Conservation (phyloP, 2,329 filamentous ascomycete species). For the Curvularia sp. region DNA sequence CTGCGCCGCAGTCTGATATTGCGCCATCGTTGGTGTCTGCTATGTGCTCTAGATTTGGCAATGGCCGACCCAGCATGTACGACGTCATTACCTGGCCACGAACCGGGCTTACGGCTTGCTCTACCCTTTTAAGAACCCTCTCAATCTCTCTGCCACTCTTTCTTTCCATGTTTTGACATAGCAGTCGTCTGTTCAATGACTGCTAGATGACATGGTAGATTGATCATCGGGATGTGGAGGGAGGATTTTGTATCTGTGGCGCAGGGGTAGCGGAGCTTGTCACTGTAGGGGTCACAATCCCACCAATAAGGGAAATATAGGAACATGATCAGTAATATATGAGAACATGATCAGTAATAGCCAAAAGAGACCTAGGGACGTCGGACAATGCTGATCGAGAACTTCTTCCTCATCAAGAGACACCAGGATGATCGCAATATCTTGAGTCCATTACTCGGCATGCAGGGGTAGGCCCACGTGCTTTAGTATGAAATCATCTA, state of each 20-base stretch:
- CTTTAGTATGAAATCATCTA: not conserved
- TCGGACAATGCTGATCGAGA: not conserved
- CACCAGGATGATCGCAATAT: not conserved
- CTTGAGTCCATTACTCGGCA: not conserved
- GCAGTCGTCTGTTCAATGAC: not conserved
- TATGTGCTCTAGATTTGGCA: not conserved
- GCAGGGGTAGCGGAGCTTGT: not conserved
- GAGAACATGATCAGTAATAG: not conserved
- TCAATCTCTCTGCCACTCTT: not conserved
- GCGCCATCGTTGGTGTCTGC: not conserved
- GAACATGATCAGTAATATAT: not conserved
- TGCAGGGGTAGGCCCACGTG: not conserved
- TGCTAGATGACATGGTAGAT: not conserved
- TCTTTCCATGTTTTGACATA: not conserved
- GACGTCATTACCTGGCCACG: not conserved
- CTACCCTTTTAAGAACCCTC: not conserved
- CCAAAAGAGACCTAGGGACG: not conserved
- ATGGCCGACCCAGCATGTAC: not conserved
- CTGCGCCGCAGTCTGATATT: not conserved
- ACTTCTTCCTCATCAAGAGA: not conserved
- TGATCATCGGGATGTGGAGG: not conserved
- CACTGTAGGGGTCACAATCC: not conserved
- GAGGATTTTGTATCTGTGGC: not conserved
- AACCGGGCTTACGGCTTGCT: not conserved
- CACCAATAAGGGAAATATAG: not conserved